Percentiles rank a stretch among this genome's conserved stretches.
Evolutionary conservation across 148 eudicot species (phyloP).

Genomic region (Nepenthes gracilis): DNA sequence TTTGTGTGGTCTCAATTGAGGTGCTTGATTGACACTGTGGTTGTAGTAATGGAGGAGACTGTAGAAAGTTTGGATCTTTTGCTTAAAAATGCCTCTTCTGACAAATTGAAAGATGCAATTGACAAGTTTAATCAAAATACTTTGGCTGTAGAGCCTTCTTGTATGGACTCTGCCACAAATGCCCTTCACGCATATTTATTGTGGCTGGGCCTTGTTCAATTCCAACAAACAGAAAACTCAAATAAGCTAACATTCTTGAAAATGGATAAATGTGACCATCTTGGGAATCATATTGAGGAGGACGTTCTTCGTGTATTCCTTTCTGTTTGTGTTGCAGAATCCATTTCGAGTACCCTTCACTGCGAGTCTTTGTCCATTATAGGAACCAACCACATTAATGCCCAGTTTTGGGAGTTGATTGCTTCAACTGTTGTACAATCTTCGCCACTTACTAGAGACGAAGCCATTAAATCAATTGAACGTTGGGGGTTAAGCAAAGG

Average conservation of each 20-base stretch:
- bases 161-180: slow-evolving; percentile 48
- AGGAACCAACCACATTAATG: slow-evolving; percentile 38
- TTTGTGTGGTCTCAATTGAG: slow-evolving; percentile 59
- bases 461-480: slow-evolving; percentile 67
- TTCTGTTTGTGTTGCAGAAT: slow-evolving; percentile 69
- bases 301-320: slow-evolving; percentile 79
- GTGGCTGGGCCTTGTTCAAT: slow-evolving; percentile 30
- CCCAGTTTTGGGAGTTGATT: slow-evolving; percentile 73
- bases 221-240: slow-evolving; percentile 17
- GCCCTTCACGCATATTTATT: slow-evolving; percentile 65
- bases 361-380: slow-evolving; percentile 40
- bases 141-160: slow-evolving; percentile 21
- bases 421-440: slow-evolving; percentile 49
- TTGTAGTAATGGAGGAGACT: slow-evolving; percentile 75
- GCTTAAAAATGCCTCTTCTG: slow-evolving; percentile 15
- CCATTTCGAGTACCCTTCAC: slow-evolving; percentile 34
- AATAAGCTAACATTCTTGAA: slow-evolving; percentile 25
- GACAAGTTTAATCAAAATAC: slow-evolving; percentile 27
- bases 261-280: slow-evolving; percentile 43
- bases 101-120: slow-evolving; percentile 20
- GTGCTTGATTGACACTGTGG: slow-evolving; percentile 73
- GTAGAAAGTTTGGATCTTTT: slow-evolving; percentile 66
- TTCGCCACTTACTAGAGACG: slow-evolving; percentile 60
- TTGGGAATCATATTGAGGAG: slow-evolving; percentile 58
- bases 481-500: slow-evolving; percentile 85